Base-by-base conservation (phyloP, 148 eudicot species). In the Silene uniflora region DNA sequence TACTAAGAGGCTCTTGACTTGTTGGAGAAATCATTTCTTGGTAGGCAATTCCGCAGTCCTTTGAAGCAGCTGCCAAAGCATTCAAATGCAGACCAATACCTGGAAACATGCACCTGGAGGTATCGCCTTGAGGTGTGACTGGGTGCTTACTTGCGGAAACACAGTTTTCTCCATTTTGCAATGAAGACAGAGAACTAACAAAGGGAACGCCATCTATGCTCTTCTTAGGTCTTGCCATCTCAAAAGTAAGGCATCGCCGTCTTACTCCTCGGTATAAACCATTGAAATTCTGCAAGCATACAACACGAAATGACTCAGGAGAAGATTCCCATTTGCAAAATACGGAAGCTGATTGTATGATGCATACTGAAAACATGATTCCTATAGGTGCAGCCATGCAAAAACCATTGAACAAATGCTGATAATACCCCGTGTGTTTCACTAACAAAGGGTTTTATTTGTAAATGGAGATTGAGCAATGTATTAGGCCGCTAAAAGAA, bases 1-100 rank as follows among this genome's bases (percentile, higher is more conserved):
- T 81, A 65, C 56, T 68, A 4, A 77, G 19, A 70, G 47, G 68
- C 74, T 88, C 79, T 12, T 75, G 73, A 46, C 49, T 67, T 64
- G 66, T 55, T 22, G 91, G 66, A 67, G 83, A 73, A 68, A 44
- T 18, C 69, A 68, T 71, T 64, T 88, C 91, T n/a, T 76, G 82
- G 70, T 81, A 84, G 66, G 78, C 58, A 67, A 75, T 73, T 69
- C 79, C 84, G 64, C 71, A 72, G 63, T 84, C 92, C 80, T 81
- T 83, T 35, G 96, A 83, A 76, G 90, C 83, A 74, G 87, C 73
- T 35, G 97, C 97, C 71, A 95, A 84, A 76, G 97, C 90, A 86
- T 95, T 95, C 66, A 95, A 84, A 83, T 95, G 99, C 88, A 95
- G 87, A 69, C 99, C 99, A 69, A 95, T 92, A 54, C 97, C 94